Conservation (phyloP, 768 basidiomycete genomes). For the Leccinum olivaceopallidum region DNA sequence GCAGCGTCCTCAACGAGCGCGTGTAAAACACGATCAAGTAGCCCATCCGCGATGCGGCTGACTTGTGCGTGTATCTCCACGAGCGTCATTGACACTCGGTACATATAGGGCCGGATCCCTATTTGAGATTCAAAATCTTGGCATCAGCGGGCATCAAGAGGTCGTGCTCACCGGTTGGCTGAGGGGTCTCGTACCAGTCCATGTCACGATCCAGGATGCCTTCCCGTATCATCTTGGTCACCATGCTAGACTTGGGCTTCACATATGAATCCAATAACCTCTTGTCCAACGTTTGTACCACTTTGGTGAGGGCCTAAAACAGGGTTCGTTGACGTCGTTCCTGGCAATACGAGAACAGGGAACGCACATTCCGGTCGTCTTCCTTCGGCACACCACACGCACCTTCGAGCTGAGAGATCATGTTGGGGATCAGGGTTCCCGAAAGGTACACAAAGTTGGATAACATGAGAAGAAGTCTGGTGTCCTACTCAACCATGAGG, state of each 20-base stretch:
- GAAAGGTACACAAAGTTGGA: constrained; percentile 85
- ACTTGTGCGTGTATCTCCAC: constrained; percentile 94
- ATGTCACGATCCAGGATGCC: constrained; percentile 81
- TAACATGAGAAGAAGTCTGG: constrained; percentile 81
- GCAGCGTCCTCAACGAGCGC: constrained; percentile 82
- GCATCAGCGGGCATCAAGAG: not conserved
- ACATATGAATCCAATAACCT: constrained; percentile 87
- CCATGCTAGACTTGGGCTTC: constrained; percentile 72
- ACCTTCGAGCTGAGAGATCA: constrained; percentile 78
- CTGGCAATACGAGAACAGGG: not conserved
- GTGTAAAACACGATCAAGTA: constrained; percentile 81
- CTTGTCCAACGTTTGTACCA: constrained; percentile 82
- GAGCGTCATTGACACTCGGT: constrained; percentile 81
- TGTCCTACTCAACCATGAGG: constrained; percentile 57
- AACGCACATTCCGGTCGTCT: constrained; percentile 67
- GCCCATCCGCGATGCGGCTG: constrained; percentile 71
- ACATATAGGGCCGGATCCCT: constrained; percentile 97
- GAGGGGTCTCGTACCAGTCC: constrained; percentile 94
- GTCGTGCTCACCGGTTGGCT: constrained; percentile 72
- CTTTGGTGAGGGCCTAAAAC: constrained; percentile 66
- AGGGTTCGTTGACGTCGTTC: not conserved
- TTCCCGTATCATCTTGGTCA: constrained; percentile 65
- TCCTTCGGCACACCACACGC: constrained; percentile 70
- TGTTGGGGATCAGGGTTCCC: constrained; percentile 66
- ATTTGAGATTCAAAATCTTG: constrained; percentile 16